Evolutionary conservation across 192 early-diverging fungal genomes (phyloP).

Genomic region (Entomortierella chlamydospora): DNA sequence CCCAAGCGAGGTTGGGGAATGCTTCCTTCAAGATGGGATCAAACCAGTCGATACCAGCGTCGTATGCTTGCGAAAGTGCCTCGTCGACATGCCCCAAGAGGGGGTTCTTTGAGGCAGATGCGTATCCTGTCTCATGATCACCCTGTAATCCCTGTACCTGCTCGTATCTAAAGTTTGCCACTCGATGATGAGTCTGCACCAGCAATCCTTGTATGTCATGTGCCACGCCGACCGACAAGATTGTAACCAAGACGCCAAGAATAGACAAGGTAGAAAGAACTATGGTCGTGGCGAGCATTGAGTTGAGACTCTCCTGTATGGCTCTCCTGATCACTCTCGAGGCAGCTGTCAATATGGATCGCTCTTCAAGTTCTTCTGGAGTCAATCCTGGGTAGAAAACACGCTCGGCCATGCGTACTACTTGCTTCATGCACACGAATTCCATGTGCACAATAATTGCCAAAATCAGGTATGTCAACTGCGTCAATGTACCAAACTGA

Average conservation of each 20-base stretch:
- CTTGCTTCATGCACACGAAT: conserved; percentile 25
- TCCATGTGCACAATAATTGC: conserved; percentile 29
- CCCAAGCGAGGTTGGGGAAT: conserved; percentile 38
- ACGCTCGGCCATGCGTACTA: conserved; percentile 23
- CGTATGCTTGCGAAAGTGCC: conserved; percentile 23
- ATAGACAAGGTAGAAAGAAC: conserved; percentile 24
- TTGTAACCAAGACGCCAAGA: conserved; percentile 7
- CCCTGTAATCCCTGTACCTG: conserved; percentile 1
- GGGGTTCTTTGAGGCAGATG: background rate
- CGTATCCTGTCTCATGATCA: background rate
- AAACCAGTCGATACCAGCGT: conserved; percentile 37
- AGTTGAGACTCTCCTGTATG: conserved; percentile 42
- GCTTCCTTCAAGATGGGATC: conserved; percentile 48
- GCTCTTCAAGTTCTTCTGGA: conserved; percentile 9
- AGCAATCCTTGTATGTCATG: conserved; percentile 45
- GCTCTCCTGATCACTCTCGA: conserved; percentile 14
- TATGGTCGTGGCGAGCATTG: conserved; percentile 27
- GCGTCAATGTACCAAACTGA: conserved; percentile 20
- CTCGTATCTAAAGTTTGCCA: conserved; percentile 7
- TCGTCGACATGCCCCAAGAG: conserved; percentile 16
- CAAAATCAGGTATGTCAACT: conserved; percentile 17
- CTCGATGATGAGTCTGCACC: conserved; percentile 39
- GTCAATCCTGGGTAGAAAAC: conserved; percentile 22
- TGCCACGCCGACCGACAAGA: conserved; percentile 38
- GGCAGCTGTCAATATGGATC: conserved; percentile 17